Percentiles rank a stretch among this genome's conserved stretches.
Evolutionary conservation across 176 grass and related monocot species (phyloP).

Genomic region (Olyra latifolia): DNA sequence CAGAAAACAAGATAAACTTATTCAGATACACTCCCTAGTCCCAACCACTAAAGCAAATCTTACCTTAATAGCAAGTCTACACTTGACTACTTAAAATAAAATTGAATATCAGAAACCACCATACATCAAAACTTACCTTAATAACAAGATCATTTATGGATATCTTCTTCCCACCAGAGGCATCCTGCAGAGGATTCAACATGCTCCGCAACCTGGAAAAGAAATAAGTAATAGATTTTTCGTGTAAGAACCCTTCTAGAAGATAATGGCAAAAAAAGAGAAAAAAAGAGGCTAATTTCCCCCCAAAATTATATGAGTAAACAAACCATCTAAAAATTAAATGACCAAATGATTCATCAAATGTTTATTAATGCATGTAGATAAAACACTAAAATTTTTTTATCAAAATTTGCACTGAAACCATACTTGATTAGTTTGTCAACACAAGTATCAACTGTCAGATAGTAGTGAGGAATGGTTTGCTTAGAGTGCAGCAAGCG

Average conservation of each 20-base stretch:
- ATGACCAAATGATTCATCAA: background rate
- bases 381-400: constrained; percentile 32
- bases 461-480: constrained; percentile 70
- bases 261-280: background rate
- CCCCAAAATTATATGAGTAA: background rate
- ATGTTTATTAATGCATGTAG: background rate
- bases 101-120: background rate
- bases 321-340: constrained; percentile 11
- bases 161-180: constrained; percentile 74
- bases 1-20: background rate
- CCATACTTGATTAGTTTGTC: constrained; percentile 38
- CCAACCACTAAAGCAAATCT: background rate
- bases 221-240: background rate
- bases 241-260: background rate
- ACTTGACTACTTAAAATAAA: background rate
- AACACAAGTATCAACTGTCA: constrained; percentile 23
- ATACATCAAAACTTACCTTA: constrained; percentile 45
- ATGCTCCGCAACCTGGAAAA: constrained; percentile 48
- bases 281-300: background rate
- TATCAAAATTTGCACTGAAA: background rate
- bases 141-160: constrained; percentile 74
- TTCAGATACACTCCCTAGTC: background rate
- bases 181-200: constrained; percentile 68
- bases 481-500: constrained; percentile 69
- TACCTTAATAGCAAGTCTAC: no score